Evolutionary conservation across 2,329 filamentous ascomycete genomes (phyloP).

Genomic region (Pseudocercospora cruenta): DNA sequence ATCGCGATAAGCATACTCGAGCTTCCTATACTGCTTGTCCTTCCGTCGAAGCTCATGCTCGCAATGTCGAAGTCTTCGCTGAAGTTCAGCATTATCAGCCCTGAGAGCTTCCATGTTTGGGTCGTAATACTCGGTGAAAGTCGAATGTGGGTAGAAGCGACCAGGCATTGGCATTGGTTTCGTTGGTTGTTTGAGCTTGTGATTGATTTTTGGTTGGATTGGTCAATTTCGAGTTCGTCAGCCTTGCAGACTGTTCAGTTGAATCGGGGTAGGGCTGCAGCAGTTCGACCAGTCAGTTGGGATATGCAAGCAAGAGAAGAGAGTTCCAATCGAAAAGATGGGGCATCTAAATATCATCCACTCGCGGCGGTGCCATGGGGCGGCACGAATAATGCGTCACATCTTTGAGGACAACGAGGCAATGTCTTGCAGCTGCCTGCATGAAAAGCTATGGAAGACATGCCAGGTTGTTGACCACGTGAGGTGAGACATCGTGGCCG

Average conservation of each 20-base stretch:
- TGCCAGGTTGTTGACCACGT: neutral
- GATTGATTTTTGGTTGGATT: neutral
- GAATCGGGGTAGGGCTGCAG: constrained; percentile 9
- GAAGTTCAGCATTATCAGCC: constrained; percentile 19
- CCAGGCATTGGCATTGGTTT: constrained; percentile 1
- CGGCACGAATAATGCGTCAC: neutral
- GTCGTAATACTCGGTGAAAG: constrained; percentile 22
- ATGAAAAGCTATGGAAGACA: constrained; percentile 5
- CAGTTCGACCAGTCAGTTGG: constrained; percentile 8
- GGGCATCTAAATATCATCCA: constrained; percentile 11
- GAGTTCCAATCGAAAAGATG: neutral
- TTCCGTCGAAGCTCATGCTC: constrained; percentile 10
- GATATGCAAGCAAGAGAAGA: neutral
- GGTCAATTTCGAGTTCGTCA: neutral
- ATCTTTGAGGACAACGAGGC: constrained; percentile 1
- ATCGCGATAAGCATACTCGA: constrained; percentile 10
- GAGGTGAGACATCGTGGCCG: constrained; percentile 1
- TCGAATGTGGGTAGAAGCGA: neutral
- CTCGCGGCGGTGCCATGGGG: constrained; percentile 11
- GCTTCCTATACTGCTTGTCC: constrained; percentile 8
- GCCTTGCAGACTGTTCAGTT: neutral
- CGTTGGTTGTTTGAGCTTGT: too few species aligned
- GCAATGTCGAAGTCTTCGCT: constrained; percentile 14
- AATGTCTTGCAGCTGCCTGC: constrained; percentile 4
- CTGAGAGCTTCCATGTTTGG: constrained; percentile 26